Evolutionary conservation across 257 asterid species (phyloP).

Genomic region (Solanum etuberosum): DNA sequence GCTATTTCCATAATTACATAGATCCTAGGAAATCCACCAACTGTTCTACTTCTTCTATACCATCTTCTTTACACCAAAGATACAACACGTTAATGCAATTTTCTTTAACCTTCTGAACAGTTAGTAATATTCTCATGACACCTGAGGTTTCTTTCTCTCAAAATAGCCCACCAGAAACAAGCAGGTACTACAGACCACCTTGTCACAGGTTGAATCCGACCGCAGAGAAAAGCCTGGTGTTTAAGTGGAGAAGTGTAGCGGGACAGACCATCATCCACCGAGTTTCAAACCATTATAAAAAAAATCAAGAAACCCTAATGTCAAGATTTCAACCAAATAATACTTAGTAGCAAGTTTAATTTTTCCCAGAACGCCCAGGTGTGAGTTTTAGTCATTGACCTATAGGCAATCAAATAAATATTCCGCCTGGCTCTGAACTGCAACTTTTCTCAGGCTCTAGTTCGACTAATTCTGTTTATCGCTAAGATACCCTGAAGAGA

Average conservation of each 20-base stretch:
- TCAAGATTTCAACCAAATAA: background rate
- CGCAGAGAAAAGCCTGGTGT: background rate
- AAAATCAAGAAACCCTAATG: background rate
- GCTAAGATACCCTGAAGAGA: background rate
- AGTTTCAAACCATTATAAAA: background rate
- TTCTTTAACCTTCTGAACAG: background rate
- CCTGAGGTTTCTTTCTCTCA: background rate
- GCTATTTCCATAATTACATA: background rate
- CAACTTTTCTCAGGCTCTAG: background rate
- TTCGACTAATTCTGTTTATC: background rate
- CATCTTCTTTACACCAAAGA: background rate
- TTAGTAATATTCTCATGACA: background rate
- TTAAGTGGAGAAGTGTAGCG: background rate
- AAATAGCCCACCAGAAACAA: background rate
- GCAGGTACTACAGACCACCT: background rate
- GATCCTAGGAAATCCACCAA: background rate
- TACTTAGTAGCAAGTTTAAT: background rate
- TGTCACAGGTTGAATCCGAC: background rate
- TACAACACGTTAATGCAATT: background rate
- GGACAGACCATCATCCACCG: background rate
- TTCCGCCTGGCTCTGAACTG: background rate
- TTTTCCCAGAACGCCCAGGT: background rate
- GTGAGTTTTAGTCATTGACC: background rate
- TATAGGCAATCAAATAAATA: background rate
- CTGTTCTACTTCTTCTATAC: background rate